A percentile compares a stretch with the other conserved stretches of the same genome.
phyloP scores from a whole-genome alignment of 352 stramenopile species.

The Phytophthora fragariaefolia region DNA sequence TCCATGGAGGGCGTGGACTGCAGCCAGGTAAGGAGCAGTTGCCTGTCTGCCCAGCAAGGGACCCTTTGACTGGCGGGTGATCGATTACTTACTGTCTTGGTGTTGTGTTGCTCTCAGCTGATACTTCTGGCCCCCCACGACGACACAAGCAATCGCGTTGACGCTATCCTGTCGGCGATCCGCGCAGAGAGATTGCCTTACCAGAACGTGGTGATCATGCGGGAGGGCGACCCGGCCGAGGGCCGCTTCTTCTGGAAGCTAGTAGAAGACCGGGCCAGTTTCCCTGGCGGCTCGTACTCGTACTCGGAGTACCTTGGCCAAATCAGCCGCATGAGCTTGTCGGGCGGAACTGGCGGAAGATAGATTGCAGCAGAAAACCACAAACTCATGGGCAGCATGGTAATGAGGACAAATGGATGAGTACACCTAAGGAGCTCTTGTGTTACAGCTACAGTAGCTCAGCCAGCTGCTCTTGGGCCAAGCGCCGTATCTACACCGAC shows the following conservation, averaged over 20 bases:
- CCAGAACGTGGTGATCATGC: slow-evolving; percentile 92
- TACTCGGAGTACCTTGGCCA: slow-evolving; percentile 98
- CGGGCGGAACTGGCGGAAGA: slow-evolving; percentile 50
- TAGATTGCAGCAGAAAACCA: slow-evolving; percentile 48
- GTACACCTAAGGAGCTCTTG: no score
- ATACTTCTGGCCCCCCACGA: slow-evolving; percentile 86
- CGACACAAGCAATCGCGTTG: slow-evolving; percentile 85
- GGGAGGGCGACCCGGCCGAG: slow-evolving; percentile 95
- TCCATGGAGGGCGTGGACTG: slow-evolving; percentile 96
- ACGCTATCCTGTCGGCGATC: slow-evolving; percentile 90
- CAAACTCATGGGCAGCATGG: slow-evolving; percentile 19
- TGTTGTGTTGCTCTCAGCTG: slow-evolving; percentile 41
- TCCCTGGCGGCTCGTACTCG: slow-evolving; percentile 96
- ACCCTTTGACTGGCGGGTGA: slow-evolving; percentile 19
- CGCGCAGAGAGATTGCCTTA: slow-evolving; percentile 87
- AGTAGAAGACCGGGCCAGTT: slow-evolving; percentile 98
- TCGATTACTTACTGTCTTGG: slow-evolving; percentile 36
- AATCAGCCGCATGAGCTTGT: slow-evolving; percentile 82
- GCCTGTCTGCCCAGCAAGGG: slow-evolving; percentile 10
- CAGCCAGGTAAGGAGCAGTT: slow-evolving; percentile 56
- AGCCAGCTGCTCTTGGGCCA: no score
- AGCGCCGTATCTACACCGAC: no score
- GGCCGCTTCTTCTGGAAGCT: slow-evolving; percentile 97
- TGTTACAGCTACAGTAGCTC: no score
- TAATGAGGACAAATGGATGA: slow-evolving; percentile 33